phyloP scores from a whole-genome alignment of 148 eudicot species.

The Spergularia bocconei region DNA sequence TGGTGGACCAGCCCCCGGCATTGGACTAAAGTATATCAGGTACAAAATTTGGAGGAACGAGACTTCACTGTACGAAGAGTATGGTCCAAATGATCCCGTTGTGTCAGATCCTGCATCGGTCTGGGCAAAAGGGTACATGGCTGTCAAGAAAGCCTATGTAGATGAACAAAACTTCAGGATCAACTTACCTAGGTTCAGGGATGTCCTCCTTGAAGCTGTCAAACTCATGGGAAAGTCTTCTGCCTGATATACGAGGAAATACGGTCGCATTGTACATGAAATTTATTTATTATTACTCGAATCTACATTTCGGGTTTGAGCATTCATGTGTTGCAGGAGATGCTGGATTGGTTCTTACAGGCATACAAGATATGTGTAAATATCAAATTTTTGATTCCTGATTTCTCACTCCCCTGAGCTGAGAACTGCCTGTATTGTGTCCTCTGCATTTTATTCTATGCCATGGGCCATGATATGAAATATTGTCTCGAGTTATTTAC shows the following conservation, averaged over 20 bases:
- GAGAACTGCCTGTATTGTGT: not conserved
- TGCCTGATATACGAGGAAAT: constrained; percentile 2
- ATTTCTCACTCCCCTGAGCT: not conserved
- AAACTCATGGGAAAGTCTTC: constrained; percentile 27
- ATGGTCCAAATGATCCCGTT: constrained; percentile 42
- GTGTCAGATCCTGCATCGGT: constrained; percentile 34
- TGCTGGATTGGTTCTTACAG: not conserved
- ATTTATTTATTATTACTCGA: not conserved
- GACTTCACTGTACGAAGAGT: constrained; percentile 44
- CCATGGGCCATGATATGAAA: no score
- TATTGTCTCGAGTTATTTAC: no score
- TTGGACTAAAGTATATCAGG: constrained; percentile 51
- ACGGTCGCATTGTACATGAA: constrained; percentile 10
- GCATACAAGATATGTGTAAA: constrained; percentile 1
- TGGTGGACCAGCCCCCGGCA: constrained; percentile 49
- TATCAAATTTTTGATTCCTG: constrained; percentile 3
- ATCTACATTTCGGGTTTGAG: constrained; percentile 1
- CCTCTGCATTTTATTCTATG: no score
- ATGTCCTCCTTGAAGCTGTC: constrained; percentile 46
- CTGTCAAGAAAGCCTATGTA: constrained; percentile 41
- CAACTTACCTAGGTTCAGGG: constrained; percentile 39
- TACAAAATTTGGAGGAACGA: constrained; percentile 58
- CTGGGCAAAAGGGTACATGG: constrained; percentile 37
- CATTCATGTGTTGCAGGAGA: constrained; percentile 1
- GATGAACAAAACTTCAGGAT: constrained; percentile 51